Evolutionary conservation across 495 filamentous ascomycete genomes (phyloP), one percentile per base, ranked within the genome.

Genomic region (Sporormia fimetaria): DNA sequence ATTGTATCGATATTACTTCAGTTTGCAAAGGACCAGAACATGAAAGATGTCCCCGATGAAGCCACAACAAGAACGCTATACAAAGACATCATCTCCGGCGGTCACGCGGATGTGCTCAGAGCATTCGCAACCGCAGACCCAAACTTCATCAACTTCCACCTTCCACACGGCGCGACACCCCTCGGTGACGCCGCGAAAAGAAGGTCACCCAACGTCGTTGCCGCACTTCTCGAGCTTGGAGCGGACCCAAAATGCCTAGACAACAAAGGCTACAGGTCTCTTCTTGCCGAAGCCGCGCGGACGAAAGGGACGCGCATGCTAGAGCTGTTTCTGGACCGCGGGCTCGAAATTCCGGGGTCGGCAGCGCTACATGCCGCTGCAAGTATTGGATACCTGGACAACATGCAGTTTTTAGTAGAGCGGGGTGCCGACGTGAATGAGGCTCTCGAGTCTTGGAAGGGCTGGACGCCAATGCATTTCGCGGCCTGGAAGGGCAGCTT

Each of bases 401-500:
- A 11, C 16, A 30, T 30, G 28, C 28, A 15, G n/a, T 15, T 30
- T 15, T 11, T 30, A 15, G 16, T 30, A 15, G n/a, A 30, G 28
- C 28, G 16, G 12, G 28, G 28, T 15, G 28, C 28, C n/a, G 28
- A 30, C 28, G 28, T 30, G 28, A 30, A 30, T 11, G 28, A 30
- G 28, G 28, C 16, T 30, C 28, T 30, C 16, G 12, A 11, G n/a
- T 11, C n/a, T 30, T 30, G 28, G 28, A 11, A 15, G 28, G 16
- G 16, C 16, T 30, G 28, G 28, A 30, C 28, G 28, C 28, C 28
- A 15, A 30, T 30, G 28, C 28, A 30, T 30, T 30, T 30, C 28
- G 28, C 28, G n/a, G 28, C 28, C 28, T 30, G n/a, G n/a, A 11
- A 30, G 28, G 28, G 28, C 28, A 11, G 16, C 12, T 11, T 30